Evolutionary conservation across 1,139 yeast genomes (phyloP).

Genomic region (Debaryomyces sp.): DNA sequence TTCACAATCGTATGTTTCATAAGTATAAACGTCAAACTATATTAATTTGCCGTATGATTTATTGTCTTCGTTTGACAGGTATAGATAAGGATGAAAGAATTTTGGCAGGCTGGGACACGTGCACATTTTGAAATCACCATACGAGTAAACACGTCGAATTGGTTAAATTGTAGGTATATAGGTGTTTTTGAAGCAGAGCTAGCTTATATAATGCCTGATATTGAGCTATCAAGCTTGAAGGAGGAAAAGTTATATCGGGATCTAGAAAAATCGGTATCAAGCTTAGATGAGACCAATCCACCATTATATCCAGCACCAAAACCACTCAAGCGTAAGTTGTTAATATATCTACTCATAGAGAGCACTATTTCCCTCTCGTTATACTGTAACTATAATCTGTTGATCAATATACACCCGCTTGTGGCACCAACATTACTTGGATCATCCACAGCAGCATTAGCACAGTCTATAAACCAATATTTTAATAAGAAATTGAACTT

Average conservation of each 20-base stretch:
- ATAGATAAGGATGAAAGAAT: background rate
- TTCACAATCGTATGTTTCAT: no score
- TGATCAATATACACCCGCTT: conserved; percentile 24
- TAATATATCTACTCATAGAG: conserved; percentile 26
- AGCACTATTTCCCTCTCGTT: conserved; percentile 23
- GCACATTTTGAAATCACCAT: background rate
- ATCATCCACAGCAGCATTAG: conserved; percentile 54
- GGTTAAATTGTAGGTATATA: background rate
- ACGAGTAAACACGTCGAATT: background rate
- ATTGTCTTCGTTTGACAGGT: background rate
- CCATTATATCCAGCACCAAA: conserved; percentile 26
- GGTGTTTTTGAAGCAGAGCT: background rate
- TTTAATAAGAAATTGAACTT: conserved; percentile 42
- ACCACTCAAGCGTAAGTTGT: conserved; percentile 15
- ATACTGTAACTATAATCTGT: conserved; percentile 30
- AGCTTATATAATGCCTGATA: conserved; percentile 6
- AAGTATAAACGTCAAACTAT: background rate
- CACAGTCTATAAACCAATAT: conserved; percentile 59
- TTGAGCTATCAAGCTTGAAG: conserved; percentile 6
- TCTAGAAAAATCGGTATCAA: conserved; percentile 12
- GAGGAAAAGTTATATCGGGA: conserved; percentile 8
- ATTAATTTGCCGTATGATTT: background rate
- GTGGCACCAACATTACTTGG: conserved; percentile 51
- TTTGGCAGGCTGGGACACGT: background rate
- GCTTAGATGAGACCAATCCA: conserved; percentile 9